Conservation (phyloP, 176 grass and related monocot species). For the Thalia dealbata region DNA sequence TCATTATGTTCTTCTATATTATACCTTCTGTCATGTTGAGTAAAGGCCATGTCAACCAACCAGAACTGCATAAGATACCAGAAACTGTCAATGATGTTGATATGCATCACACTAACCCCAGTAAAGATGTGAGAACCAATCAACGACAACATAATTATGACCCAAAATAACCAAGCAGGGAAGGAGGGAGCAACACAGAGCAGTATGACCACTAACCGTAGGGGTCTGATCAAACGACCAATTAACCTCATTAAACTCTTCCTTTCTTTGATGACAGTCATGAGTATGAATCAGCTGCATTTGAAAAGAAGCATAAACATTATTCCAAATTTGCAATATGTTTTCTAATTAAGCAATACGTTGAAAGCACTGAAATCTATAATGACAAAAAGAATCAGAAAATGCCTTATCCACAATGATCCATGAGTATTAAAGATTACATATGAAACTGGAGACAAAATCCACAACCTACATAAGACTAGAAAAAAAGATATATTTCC, state of each 20-base stretch:
- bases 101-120: not conserved
- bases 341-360: not conserved
- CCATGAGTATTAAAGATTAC: too few species aligned
- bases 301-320: conserved; percentile 7
- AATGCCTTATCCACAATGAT: too few species aligned
- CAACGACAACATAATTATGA: not conserved
- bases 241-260: conserved; percentile 62
- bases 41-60: too few species aligned
- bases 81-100: too few species aligned
- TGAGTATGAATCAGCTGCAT: conserved; percentile 40
- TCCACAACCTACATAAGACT: too few species aligned
- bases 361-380: not conserved
- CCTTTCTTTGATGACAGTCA: conserved; percentile 36
- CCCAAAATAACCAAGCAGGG: not conserved
- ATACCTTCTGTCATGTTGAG: too few species aligned
- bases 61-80: too few species aligned
- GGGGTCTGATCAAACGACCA: conserved; percentile 65
- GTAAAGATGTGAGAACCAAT: not conserved
- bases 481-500: too few species aligned
- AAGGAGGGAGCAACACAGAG: not conserved
- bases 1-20: too few species aligned
- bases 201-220: conserved; percentile 40
- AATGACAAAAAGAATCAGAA: not conserved
- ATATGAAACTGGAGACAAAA: too few species aligned
- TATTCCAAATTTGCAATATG: not conserved